These are phyloP conservation scores for Astrephomene gubernaculifera DNA, from an alignment of 139 green algal species.

Conservation along the genomic window DNA sequence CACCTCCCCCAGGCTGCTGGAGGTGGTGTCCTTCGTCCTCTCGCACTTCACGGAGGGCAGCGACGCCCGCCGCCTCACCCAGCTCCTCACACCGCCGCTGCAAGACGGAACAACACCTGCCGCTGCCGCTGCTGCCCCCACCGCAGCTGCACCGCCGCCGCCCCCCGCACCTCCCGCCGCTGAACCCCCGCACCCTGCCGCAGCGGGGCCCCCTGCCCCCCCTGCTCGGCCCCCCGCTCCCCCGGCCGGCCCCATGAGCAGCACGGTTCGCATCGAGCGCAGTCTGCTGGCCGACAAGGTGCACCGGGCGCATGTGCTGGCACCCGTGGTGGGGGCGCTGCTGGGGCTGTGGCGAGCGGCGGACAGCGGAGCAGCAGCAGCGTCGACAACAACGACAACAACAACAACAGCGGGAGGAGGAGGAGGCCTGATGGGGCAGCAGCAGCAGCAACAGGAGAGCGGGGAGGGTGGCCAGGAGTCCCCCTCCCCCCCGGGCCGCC, in stretches of 20 bases:
- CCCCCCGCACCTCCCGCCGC: too few species aligned
- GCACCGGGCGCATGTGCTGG: conserved; percentile 57
- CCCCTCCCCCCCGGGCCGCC: too few species aligned
- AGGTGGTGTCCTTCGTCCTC: conserved; percentile 85
- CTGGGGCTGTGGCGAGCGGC: conserved; percentile 54
- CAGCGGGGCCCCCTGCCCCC: too few species aligned
- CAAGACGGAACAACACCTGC: background rate
- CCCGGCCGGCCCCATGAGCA: too few species aligned
- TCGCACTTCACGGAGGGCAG: conserved; percentile 72
- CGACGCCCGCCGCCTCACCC: conserved; percentile 57
- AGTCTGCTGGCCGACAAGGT: conserved; percentile 52
- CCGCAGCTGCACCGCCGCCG: too few species aligned
- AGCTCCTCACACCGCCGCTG: conserved; percentile 40
- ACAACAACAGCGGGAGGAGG: background rate
- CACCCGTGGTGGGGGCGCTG: conserved; percentile 69
- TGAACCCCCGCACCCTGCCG: too few species aligned
- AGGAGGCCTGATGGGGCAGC: background rate
- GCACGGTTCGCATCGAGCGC: conserved; percentile 19
- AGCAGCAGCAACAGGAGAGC: background rate
- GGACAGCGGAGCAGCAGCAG: background rate
- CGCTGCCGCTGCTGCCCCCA: background rate
- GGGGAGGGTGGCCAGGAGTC: too few species aligned
- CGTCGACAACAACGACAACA: background rate
- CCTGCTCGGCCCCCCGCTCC: too few species aligned
- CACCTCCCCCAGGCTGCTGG: conserved; percentile 66